A percentile compares a stretch with the other conserved stretches of the same genome.
Evolutionary conservation across 2,329 filamentous ascomycete genomes (phyloP).

Genomic region (Colletotrichum paranaense): DNA sequence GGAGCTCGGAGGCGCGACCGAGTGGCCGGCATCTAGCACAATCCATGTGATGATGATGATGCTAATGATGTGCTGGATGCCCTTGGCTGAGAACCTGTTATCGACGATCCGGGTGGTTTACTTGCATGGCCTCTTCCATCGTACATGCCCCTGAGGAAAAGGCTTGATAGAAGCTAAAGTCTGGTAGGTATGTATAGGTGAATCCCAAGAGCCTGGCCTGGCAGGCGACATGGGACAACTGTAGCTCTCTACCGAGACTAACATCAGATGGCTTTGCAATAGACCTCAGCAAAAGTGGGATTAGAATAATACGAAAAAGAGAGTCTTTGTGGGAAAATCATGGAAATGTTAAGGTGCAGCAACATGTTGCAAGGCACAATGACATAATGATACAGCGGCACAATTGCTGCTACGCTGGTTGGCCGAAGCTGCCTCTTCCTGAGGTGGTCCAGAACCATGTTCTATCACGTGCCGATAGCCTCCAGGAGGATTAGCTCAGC

Average conservation of each 20-base stretch:
- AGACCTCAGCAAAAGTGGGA: neutral
- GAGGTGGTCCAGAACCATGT: neutral
- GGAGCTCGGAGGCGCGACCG: neutral
- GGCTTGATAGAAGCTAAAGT: neutral
- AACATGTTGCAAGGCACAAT: neutral
- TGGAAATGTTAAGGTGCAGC: neutral
- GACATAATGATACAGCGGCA: slow-evolving; percentile 7
- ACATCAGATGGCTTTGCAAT: neutral
- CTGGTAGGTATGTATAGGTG: neutral
- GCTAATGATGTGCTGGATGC: neutral
- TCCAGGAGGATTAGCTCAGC: neutral
- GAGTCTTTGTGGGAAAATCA: neutral
- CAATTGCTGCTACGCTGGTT: neutral
- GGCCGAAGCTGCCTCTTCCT: neutral
- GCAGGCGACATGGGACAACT: neutral
- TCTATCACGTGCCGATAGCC: neutral
- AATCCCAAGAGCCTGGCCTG: no score
- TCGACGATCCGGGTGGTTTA: neutral
- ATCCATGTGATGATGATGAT: slow-evolving; percentile 28
- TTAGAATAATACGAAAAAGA: neutral
- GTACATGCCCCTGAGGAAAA: neutral
- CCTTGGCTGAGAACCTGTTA: neutral
- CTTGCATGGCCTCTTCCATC: neutral
- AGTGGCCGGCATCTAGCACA: neutral
- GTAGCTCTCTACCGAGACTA: neutral